Conservation (phyloP, 2,329 filamentous ascomycete species). For the Claviceps sp. region DNA sequence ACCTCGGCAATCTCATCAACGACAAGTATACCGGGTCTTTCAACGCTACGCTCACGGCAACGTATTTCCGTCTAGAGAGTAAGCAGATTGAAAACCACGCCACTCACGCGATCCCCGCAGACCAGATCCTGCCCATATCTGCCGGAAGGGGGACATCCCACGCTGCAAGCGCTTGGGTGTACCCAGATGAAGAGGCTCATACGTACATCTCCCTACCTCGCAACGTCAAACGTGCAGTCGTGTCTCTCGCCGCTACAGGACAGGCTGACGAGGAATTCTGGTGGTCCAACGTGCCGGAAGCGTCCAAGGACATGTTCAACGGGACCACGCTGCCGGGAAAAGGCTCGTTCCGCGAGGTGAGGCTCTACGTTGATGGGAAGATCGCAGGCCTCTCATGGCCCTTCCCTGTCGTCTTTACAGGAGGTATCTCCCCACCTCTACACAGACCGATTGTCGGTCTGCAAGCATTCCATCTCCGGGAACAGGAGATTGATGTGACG, state of each 20-base stretch:
- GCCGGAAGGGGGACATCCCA: conserved; percentile 28
- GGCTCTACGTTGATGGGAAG: conserved; percentile 58
- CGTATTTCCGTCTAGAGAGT: conserved; percentile 42
- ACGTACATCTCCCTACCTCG: conserved; percentile 48
- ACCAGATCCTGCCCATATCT: conserved; percentile 56
- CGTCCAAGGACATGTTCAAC: conserved; percentile 45
- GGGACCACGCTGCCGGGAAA: conserved; percentile 47
- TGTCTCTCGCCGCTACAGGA: conserved; percentile 65
- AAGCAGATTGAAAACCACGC: background rate
- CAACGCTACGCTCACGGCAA: conserved; percentile 61
- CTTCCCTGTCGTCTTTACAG: conserved; percentile 71
- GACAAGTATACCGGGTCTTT: conserved; percentile 58
- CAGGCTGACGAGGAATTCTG: conserved; percentile 72
- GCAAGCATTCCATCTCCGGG: conserved; percentile 64
- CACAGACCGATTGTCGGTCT: conserved; percentile 69
- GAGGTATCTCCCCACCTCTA: conserved; percentile 61
- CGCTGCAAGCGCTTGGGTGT: conserved; percentile 49
- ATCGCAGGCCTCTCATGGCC: conserved; percentile 70
- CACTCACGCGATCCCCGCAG: conserved; percentile 29
- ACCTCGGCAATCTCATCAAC: conserved; percentile 60
- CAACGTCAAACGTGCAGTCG: conserved; percentile 54
- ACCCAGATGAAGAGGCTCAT: conserved; percentile 49
- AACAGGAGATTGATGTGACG: conserved; percentile 72
- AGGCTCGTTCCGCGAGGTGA: conserved; percentile 66
- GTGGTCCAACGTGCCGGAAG: conserved; percentile 64